Percentiles rank a stretch among this genome's conserved stretches.
These are phyloP conservation scores for Anethum foeniculum DNA, from an alignment of 140 eudicot species.

Conservation along the genomic window DNA sequence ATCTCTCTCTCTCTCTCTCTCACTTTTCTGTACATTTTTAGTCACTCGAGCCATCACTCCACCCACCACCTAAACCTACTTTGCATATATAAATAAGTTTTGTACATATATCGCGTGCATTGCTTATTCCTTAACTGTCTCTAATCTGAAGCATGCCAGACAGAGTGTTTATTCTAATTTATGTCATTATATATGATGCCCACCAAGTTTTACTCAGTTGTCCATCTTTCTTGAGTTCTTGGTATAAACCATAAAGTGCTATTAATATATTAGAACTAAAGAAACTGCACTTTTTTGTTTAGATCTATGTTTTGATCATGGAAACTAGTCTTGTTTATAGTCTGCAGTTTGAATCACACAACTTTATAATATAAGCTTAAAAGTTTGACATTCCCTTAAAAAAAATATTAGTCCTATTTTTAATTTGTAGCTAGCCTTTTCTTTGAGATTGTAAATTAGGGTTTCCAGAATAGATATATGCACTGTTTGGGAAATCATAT, in stretches of 20 bases:
- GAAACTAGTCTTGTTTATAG: background rate
- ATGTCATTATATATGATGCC: background rate
- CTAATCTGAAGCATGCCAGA: conserved; percentile 9
- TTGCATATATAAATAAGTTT: background rate
- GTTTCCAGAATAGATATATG: background rate
- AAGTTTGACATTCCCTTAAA: no score
- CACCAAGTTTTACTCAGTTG: background rate
- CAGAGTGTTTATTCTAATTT: background rate
- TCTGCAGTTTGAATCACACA: background rate
- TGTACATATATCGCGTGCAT: background rate
- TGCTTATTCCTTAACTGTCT: conserved; percentile 9
- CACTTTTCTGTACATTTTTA: background rate
- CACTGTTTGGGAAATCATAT: no score
- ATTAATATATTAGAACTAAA: background rate
- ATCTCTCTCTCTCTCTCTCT: background rate
- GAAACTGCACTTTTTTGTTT: background rate
- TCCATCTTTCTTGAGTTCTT: background rate
- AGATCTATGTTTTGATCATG: background rate
- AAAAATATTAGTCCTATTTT: no score
- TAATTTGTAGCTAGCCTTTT: no score
- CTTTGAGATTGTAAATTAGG: background rate
- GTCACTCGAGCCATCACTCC: conserved; percentile 1
- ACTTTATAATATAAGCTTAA: background rate
- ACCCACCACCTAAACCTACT: conserved; percentile 3
- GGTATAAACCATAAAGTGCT: background rate